Percentiles rank a stretch among this genome's conserved stretches.
Evolutionary conservation across 768 basidiomycete species (phyloP).

Genomic region (Fistulinella prunicolor): DNA sequence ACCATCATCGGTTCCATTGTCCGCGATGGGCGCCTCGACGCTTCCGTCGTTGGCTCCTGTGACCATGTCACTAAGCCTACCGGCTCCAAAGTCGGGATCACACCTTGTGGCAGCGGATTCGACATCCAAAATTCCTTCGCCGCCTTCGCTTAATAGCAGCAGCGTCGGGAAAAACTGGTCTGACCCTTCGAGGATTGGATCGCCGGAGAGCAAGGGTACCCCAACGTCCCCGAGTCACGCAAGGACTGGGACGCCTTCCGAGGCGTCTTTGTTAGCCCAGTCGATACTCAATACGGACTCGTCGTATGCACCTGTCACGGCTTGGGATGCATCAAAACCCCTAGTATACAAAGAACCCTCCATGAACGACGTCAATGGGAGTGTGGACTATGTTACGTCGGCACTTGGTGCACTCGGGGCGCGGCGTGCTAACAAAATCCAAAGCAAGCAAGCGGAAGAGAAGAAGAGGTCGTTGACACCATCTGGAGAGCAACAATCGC

Average conservation of each 20-base stretch:
- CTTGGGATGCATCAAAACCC: slow-evolving; percentile 18
- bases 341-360: slow-evolving; percentile 10
- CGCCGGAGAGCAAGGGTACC: slow-evolving; percentile 12
- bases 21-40: slow-evolving; percentile 5
- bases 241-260: slow-evolving; percentile 2
- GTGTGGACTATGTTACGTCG: slow-evolving; percentile 14
- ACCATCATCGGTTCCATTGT: slow-evolving; percentile 5
- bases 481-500: slow-evolving; percentile 19
- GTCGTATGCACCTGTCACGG: slow-evolving; percentile 4
- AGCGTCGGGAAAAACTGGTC: slow-evolving; percentile 1
- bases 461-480: slow-evolving; percentile 13
- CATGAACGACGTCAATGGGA: slow-evolving; percentile 17
- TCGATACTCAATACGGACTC: slow-evolving; percentile 14
- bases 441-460: slow-evolving; percentile 24
- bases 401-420: slow-evolving; percentile 28
- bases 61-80: slow-evolving; percentile 15
- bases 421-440: slow-evolving; percentile 27
- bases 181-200: slow-evolving; percentile 17
- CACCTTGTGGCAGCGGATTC: slow-evolving; percentile 4
- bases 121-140: slow-evolving; percentile 8
- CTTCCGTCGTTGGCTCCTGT: slow-evolving; percentile 11
- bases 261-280: slow-evolving; percentile 8
- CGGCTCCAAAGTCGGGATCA: slow-evolving; percentile 11
- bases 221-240: slow-evolving; percentile 7
- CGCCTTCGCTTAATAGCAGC: slow-evolving; percentile 7